phyloP scores from a whole-genome alignment of 2,329 filamentous ascomycete genomes.

The Cyphellophora attinorum region DNA sequence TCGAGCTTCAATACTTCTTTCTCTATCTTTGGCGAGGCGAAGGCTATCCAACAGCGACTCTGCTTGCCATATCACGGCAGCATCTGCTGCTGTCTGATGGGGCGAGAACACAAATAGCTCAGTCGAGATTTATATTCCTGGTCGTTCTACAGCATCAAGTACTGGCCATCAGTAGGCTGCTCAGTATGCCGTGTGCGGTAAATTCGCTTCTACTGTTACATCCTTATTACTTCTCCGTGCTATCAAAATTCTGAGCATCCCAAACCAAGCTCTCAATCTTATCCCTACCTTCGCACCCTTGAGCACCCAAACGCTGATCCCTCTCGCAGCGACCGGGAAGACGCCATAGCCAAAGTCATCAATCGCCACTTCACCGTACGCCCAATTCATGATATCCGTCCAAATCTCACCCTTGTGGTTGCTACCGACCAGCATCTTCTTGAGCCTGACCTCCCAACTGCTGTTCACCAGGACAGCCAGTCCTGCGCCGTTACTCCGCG shows the following conservation, averaged over 20 bases:
- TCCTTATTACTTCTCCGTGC: too few relatives aligned
- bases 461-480: conserved; percentile 51
- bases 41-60: too few relatives aligned
- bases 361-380: conserved; percentile 46
- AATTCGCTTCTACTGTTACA: too few relatives aligned
- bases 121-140: too few relatives aligned
- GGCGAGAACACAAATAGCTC: too few relatives aligned
- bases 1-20: too few relatives aligned
- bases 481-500: conserved; percentile 26
- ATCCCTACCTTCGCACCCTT: conserved; percentile 42
- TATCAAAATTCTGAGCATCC: background rate
- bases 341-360: conserved; percentile 48
- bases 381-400: conserved; percentile 53
- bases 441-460: conserved; percentile 27
- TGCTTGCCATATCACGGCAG: too few relatives aligned
- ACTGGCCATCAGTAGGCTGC: too few relatives aligned
- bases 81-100: too few relatives aligned
- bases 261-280: conserved; percentile 35
- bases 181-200: too few relatives aligned
- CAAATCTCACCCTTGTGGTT: conserved; percentile 51
- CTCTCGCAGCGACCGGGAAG: conserved; percentile 46
- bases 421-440: conserved; percentile 55
- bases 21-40: too few relatives aligned
- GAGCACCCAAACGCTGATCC: conserved; percentile 54
- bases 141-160: too few relatives aligned